Conservation (phyloP, 257 asterid species). For the Vinca minor region DNA sequence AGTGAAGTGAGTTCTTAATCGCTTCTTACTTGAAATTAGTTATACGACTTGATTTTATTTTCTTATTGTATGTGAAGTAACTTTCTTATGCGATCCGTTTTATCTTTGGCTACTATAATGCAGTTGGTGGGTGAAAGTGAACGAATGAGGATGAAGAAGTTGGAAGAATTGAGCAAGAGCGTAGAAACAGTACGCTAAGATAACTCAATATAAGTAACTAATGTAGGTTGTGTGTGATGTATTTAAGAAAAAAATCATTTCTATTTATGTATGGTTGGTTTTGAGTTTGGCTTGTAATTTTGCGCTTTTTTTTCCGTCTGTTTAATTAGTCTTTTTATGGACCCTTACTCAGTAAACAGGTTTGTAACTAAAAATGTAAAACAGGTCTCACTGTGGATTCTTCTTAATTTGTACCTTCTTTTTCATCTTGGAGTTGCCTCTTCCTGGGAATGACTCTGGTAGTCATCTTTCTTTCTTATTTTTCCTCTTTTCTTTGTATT, state of each 20-base stretch:
- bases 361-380: slow-evolving; percentile 78
- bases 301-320: slow-evolving; percentile 30
- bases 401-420: slow-evolving; percentile 19
- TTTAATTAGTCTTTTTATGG: slow-evolving; percentile 43
- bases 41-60: neutral
- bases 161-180: slow-evolving; percentile 99
- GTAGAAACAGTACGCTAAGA: slow-evolving; percentile 53
- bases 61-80: neutral
- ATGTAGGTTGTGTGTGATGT: slow-evolving; percentile 67
- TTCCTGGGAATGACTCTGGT: neutral
- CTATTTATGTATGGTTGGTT: slow-evolving; percentile 46
- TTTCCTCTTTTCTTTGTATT: neutral
- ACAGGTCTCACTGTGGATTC: slow-evolving; percentile 50
- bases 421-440: neutral
- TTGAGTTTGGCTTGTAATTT: slow-evolving; percentile 50
- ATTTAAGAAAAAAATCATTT: slow-evolving; percentile 45
- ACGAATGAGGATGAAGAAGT: slow-evolving; percentile 77
- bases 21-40: neutral
- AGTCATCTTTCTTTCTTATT: neutral
- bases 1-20: neutral
- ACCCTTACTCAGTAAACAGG: slow-evolving; percentile 41
- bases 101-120: slow-evolving; percentile 5
- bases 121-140: slow-evolving; percentile 96
- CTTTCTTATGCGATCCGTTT: neutral
- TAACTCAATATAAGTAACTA: slow-evolving; percentile 27